phyloP scores from a whole-genome alignment of 2,329 filamentous ascomycete genomes.

The Talaromyces verruculosus region DNA sequence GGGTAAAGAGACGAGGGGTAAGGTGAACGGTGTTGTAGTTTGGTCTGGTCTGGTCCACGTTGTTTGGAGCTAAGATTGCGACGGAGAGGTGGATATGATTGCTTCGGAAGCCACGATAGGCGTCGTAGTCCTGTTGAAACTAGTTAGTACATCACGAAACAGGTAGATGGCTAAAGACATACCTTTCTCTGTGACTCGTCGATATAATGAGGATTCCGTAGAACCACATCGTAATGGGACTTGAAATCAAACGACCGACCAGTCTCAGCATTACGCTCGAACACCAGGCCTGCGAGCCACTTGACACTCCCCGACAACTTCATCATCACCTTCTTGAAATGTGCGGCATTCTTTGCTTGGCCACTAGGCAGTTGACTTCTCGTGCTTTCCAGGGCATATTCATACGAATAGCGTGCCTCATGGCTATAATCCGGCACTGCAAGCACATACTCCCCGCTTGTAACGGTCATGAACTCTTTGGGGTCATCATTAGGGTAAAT shows the following conservation, averaged over 20 bases:
- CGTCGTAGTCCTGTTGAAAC: constrained; percentile 67
- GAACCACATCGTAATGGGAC: constrained; percentile 85
- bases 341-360: constrained; percentile 70
- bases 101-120: constrained; percentile 94
- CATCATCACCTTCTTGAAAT: constrained; percentile 98
- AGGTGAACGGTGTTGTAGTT: constrained; percentile 98
- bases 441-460: constrained; percentile 91
- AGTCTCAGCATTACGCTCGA: constrained; percentile 76
- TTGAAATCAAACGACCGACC: constrained; percentile 84
- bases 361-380: constrained; percentile 60
- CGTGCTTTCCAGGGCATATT: constrained; percentile 50
- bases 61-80: constrained; percentile 80
- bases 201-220: constrained; percentile 76
- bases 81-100: constrained; percentile 95
- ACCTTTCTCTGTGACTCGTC: constrained; percentile 56
- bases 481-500: constrained; percentile 84
- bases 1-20: constrained; percentile 92
- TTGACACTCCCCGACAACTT: constrained; percentile 95
- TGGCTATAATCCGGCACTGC: constrained; percentile 92
- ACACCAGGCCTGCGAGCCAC: constrained; percentile 87
- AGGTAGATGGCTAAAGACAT: constrained; percentile 24
- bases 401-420: constrained; percentile 68
- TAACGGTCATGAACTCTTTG: constrained; percentile 89
- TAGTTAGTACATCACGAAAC: background rate
- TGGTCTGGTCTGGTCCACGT: constrained; percentile 75